These are phyloP conservation scores for Vicia sativa DNA, from an alignment of 306 rosid genomes.

Conservation along the genomic window DNA sequence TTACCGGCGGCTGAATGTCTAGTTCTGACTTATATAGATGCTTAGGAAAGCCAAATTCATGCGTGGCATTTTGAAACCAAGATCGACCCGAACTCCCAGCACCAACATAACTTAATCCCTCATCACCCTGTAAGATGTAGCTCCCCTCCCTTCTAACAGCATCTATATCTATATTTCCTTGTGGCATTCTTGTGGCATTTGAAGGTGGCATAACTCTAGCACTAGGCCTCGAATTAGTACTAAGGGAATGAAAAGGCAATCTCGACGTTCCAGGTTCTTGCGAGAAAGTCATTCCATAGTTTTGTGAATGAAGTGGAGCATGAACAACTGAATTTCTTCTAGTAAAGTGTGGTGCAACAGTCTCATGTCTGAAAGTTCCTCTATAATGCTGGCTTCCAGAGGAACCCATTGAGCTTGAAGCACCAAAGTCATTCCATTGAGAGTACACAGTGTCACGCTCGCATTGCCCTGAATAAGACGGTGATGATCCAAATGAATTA, in stretches of 20 bases:
- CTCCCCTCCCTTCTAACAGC: conserved; percentile 54
- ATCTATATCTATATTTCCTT: conserved; percentile 41
- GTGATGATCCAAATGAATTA: no score
- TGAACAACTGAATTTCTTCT: conserved; percentile 40
- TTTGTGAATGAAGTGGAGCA: conserved; percentile 26
- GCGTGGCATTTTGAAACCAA: conserved; percentile 33
- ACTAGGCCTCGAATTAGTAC: conserved; percentile 39
- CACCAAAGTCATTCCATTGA: no score
- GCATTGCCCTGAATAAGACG: no score
- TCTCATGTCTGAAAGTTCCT: conserved; percentile 30
- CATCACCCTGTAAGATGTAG: conserved; percentile 60
- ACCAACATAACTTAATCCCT: conserved; percentile 47
- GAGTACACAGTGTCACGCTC: no score
- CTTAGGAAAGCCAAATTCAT: conserved; percentile 37
- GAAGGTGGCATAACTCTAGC: conserved; percentile 41
- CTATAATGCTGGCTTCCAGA: conserved; percentile 3
- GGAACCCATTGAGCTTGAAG: conserved; percentile 7
- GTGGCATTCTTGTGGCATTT: conserved; percentile 40
- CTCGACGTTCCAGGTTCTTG: conserved; percentile 38
- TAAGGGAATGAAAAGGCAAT: conserved; percentile 29
- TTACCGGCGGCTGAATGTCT: conserved; percentile 34
- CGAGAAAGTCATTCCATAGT: conserved; percentile 37
- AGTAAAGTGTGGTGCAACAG: conserved; percentile 39
- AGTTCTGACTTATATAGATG: conserved; percentile 39
- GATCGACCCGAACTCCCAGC: conserved; percentile 35